These are phyloP conservation scores for Amanita phalloides DNA, from an alignment of 768 basidiomycete species.

Conservation along the genomic window DNA sequence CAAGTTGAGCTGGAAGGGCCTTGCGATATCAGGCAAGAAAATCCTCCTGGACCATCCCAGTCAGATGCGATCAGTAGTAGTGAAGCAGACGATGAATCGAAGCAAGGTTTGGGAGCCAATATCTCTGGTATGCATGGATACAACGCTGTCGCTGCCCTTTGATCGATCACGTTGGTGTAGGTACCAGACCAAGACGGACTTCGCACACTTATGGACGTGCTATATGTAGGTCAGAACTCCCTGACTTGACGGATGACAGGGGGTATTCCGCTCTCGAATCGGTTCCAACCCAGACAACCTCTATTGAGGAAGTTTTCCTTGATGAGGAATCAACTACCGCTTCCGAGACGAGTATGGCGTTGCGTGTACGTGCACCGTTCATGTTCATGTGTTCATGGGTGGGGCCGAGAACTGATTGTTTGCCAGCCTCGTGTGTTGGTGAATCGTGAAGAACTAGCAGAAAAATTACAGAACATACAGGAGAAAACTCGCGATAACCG, in stretches of 20 bases:
- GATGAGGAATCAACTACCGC: background rate
- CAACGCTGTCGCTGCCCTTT: too few relatives aligned
- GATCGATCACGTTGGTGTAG: too few relatives aligned
- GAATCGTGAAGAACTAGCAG: background rate
- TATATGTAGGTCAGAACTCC: too few relatives aligned
- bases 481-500: slow-evolving; percentile 3
- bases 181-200: too few relatives aligned
- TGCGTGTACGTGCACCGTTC: background rate
- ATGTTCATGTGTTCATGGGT: background rate
- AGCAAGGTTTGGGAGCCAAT: too few relatives aligned
- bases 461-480: background rate
- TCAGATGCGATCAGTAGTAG: background rate
- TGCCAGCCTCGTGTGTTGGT: background rate
- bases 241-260: background rate
- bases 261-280: background rate
- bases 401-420: background rate
- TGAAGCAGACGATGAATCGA: too few relatives aligned
- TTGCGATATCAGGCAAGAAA: too few relatives aligned
- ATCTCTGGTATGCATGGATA: too few relatives aligned
- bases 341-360: background rate
- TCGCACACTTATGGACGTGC: too few relatives aligned
- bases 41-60: background rate
- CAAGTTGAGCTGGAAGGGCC: background rate
- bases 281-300: background rate
- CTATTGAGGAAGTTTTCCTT: too few relatives aligned